phyloP scores from a whole-genome alignment of 306 rosid genomes.

The Boehmeria nivea region DNA sequence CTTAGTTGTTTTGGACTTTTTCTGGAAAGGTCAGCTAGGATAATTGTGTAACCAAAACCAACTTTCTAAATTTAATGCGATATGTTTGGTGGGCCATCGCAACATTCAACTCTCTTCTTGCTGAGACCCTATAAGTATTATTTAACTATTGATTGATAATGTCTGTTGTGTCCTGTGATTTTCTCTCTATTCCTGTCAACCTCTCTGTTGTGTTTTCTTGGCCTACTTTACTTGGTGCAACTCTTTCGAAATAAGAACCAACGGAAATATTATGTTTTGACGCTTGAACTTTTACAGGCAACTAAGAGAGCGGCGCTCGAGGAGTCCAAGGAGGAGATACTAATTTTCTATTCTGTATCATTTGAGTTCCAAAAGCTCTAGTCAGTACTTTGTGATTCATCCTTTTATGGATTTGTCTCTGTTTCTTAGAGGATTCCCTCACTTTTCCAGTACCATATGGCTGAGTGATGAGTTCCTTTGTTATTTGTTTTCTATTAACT shows the following conservation, averaged over 20 bases:
- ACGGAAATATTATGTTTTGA: constrained; percentile 2
- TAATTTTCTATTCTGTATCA: constrained; percentile 20
- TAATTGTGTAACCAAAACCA: no score
- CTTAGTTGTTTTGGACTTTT: no score
- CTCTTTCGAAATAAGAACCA: background rate
- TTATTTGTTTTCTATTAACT: constrained; percentile 13
- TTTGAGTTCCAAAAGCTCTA: constrained; percentile 1
- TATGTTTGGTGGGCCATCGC: no score
- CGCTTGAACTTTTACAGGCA: constrained; percentile 44
- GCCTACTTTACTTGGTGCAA: no score
- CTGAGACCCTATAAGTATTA: no score
- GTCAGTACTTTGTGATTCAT: constrained; percentile 13
- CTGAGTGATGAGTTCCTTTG: constrained; percentile 14
- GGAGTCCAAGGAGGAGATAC: constrained; percentile 96
- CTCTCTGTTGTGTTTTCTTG: no score
- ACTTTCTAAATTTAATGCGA: no score
- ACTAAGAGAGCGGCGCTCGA: constrained; percentile 75
- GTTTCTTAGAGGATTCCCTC: constrained; percentile 4
- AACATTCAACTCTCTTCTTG: no score
- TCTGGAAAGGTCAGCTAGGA: no score
- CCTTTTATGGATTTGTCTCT: constrained; percentile 12
- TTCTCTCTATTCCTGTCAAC: no score
- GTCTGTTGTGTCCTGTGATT: no score
- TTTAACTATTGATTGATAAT: no score
- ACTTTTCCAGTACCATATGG: background rate